Conservation (phyloP, 1,284 basidiomycete species). For the Ganoderma resinaceum region DNA sequence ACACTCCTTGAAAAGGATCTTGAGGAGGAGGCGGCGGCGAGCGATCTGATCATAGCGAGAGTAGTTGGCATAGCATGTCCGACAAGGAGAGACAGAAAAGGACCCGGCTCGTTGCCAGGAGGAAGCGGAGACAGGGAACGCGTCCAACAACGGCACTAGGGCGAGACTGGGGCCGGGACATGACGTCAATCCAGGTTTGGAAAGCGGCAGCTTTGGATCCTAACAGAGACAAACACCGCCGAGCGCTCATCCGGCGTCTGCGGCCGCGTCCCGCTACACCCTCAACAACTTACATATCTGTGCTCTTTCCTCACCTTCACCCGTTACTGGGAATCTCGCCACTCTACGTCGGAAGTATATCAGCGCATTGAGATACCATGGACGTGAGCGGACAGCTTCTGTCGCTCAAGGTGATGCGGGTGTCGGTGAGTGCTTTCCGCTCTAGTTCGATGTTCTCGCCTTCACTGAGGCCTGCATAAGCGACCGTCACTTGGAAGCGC, state of each 20-base stretch:
- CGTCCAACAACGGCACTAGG: constrained; percentile 10
- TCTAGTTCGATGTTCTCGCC: constrained; percentile 16
- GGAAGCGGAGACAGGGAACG: neutral
- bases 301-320: too few relatives aligned
- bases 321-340: neutral
- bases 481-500: constrained; percentile 75
- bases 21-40: constrained; percentile 12
- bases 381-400: constrained; percentile 69
- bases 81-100: neutral
- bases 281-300: neutral
- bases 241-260: neutral
- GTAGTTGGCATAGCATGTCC: constrained; percentile 15
- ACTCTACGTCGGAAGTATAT: neutral
- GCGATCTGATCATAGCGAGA: constrained; percentile 13
- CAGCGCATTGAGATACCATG: constrained; percentile 32
- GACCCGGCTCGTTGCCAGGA: neutral
- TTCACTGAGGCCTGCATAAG: constrained; percentile 49
- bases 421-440: constrained; percentile 64
- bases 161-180: constrained; percentile 3
- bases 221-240: constrained; percentile 37
- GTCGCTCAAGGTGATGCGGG: constrained; percentile 82
- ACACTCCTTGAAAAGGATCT: constrained; percentile 1
- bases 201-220: constrained; percentile 35
- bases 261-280: constrained; percentile 6
- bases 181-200: constrained; percentile 30